These are phyloP conservation scores for Mycena leptocephala DNA, from an alignment of 768 basidiomycete species.

Conservation along the genomic window DNA sequence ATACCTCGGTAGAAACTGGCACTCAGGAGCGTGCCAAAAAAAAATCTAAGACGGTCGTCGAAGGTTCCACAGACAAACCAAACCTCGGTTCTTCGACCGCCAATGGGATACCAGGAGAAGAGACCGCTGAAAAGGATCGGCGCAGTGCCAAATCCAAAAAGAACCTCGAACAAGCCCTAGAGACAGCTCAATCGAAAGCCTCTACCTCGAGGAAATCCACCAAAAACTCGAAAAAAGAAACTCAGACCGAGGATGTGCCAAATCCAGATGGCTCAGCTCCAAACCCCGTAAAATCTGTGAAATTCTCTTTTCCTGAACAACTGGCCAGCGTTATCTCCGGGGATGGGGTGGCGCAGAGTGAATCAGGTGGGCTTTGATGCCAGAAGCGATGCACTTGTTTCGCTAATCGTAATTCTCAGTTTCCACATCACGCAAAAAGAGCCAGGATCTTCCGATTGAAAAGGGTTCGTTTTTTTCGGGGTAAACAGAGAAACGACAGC, in stretches of 20 bases:
- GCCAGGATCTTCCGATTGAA: neutral
- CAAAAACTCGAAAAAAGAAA: slow-evolving; percentile 31
- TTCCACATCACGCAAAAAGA: neutral
- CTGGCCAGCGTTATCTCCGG: slow-evolving; percentile 3
- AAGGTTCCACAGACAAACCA: neutral
- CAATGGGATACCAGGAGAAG: neutral
- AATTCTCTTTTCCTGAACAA: slow-evolving; percentile 10
- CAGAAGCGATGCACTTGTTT: neutral
- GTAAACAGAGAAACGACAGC: neutral
- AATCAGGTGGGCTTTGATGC: neutral
- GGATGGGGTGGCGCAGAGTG: neutral
- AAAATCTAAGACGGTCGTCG: slow-evolving; percentile 24
- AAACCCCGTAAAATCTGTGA: slow-evolving; percentile 3
- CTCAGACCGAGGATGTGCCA: neutral
- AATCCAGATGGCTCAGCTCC: neutral
- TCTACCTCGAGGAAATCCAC: slow-evolving; percentile 17
- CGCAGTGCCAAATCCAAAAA: neutral
- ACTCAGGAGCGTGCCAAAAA: slow-evolving; percentile 27
- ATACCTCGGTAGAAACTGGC: neutral
- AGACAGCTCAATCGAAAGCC: neutral
- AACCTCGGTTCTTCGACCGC: neutral
- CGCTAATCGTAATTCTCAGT: neutral
- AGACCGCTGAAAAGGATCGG: neutral
- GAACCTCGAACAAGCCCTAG: neutral
- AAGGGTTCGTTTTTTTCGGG: neutral